These are phyloP conservation scores for Coemansia nantahalensis DNA, from an alignment of 192 early-diverging fungal genomes.

Conservation along the genomic window DNA sequence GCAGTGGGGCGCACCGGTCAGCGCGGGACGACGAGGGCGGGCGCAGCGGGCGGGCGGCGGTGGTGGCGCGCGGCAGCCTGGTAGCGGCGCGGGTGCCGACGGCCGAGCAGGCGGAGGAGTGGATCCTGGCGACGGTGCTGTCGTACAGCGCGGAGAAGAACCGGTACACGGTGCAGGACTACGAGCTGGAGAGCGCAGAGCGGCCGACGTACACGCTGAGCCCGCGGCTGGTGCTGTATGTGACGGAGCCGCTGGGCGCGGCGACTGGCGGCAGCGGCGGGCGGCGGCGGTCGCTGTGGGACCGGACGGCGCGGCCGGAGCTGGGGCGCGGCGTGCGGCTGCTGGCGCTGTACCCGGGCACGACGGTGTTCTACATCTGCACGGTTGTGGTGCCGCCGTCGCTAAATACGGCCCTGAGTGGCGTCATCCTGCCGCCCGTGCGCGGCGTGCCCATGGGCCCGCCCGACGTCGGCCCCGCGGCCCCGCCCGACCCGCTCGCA, in stretches of 20 bases:
- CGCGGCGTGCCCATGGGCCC: conserved; percentile 13
- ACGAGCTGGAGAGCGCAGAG: conserved; percentile 35
- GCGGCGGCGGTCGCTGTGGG: conserved; percentile 30
- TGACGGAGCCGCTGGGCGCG: background rate
- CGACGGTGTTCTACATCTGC: conserved; percentile 43
- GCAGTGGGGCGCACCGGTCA: conserved; percentile 1
- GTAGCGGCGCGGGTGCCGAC: conserved; percentile 38
- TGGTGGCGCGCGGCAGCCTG: conserved; percentile 10
- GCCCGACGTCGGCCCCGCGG: conserved; percentile 1
- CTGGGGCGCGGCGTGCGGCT: conserved; percentile 34
- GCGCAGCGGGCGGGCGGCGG: background rate
- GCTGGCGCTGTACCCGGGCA: conserved; percentile 47
- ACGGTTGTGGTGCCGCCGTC: conserved; percentile 39
- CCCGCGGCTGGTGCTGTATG: conserved; percentile 35
- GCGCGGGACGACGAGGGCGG: background rate
- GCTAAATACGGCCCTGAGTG: conserved; percentile 9
- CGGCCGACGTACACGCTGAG: conserved; percentile 35
- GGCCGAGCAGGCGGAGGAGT: conserved; percentile 23
- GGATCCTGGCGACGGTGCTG: conserved; percentile 42
- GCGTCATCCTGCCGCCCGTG: background rate
- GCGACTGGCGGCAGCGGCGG: background rate
- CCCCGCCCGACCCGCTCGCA: conserved; percentile 12
- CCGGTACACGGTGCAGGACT: conserved; percentile 47
- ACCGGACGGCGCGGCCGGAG: conserved; percentile 28
- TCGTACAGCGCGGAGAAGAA: conserved; percentile 37